phyloP scores from a whole-genome alignment of 1,284 basidiomycete species.

The Inonotus obliquus region DNA sequence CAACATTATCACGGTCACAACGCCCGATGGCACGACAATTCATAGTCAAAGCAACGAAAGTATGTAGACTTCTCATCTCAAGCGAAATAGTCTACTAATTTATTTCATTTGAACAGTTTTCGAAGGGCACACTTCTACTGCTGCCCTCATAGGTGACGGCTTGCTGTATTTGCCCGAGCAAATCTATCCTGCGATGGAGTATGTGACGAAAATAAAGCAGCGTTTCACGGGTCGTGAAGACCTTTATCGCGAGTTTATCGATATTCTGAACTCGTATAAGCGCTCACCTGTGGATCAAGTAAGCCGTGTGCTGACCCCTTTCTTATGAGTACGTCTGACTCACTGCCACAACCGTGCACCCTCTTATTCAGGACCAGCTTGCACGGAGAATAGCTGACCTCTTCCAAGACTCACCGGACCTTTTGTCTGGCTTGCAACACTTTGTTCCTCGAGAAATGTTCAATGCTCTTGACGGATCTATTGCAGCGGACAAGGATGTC shows the following conservation, averaged over 20 bases:
- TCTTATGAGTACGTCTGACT: constrained; percentile 36
- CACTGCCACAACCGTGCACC: constrained; percentile 21
- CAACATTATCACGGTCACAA: constrained; percentile 83
- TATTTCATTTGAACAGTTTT: neutral
- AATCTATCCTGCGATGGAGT: constrained; percentile 53
- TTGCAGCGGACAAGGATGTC: constrained; percentile 7
- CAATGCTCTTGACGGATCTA: constrained; percentile 7
- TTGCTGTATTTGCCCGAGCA: constrained; percentile 11
- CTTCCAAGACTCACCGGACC: constrained; percentile 86
- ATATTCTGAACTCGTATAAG: constrained; percentile 74
- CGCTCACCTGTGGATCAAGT: constrained; percentile 69
- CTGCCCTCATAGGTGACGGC: neutral
- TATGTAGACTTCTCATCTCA: constrained; percentile 27
- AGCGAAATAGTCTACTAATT: neutral
- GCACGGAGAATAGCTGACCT: constrained; percentile 81
- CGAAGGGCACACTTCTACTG: neutral
- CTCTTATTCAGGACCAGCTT: constrained; percentile 55
- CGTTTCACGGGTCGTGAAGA: constrained; percentile 82
- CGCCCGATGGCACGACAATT: constrained; percentile 67
- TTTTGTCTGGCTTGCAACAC: constrained; percentile 87
- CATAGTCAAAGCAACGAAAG: constrained; percentile 34
- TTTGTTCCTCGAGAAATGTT: constrained; percentile 61
- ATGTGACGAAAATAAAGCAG: constrained; percentile 96
- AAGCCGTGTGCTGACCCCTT: constrained; percentile 42
- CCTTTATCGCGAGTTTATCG: constrained; percentile 91